Base-by-base conservation (phyloP, 108 stramenopile species). In the Pseudonitzschia multiseries region DNA sequence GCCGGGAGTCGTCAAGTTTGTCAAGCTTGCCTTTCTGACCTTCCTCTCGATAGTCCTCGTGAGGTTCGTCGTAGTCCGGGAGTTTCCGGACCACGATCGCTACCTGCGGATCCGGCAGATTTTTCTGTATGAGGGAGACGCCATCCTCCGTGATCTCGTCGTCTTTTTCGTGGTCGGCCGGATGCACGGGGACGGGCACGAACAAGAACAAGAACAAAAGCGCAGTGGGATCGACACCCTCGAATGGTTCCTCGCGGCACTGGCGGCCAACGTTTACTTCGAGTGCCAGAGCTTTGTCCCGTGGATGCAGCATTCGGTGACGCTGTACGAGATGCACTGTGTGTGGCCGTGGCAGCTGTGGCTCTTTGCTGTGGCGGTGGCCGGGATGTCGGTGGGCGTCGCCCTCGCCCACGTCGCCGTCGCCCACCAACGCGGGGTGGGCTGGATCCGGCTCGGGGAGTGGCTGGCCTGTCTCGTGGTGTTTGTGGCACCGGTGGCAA, bases 111-210 rank as follows among this genome's bases (percentile, higher is more conserved):
- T 92, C 40, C 8, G 43, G 15, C 77, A 89, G 56, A 76, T 92
- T 51, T 57, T 81, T 42, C 29, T 69, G 17, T 89, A 83, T 65
- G 88, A 92, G 53, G 79, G 76, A 15, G 81, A 83, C 61, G 67
- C 79, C 5, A 86, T 92, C 8, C 57, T 83, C 10, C 36, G 77
- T 28, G 91, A 92, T 59, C 26, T 74, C 0, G n/a, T 88, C 12
- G 75, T 85, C 28, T 92, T 83, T 71, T 92, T 88, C 65, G 43
- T 87, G 9, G 86, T 89, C 15, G 87, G 88, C 29, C 65, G 91
- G 32, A 62, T 92, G 44, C 82, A 81, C 70, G 31, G n/a, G n/a
- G n/a, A n/a, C n/a, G n/a, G n/a, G n/a, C n/a, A n/a, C n/a, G n/a
- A n/a, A n/a, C n/a, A n/a, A n/a, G n/a, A n/a, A n/a, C n/a, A n/a